Base-by-base conservation (phyloP, 2,329 filamentous ascomycete species). In the Emmonsiellopsis sp. region DNA sequence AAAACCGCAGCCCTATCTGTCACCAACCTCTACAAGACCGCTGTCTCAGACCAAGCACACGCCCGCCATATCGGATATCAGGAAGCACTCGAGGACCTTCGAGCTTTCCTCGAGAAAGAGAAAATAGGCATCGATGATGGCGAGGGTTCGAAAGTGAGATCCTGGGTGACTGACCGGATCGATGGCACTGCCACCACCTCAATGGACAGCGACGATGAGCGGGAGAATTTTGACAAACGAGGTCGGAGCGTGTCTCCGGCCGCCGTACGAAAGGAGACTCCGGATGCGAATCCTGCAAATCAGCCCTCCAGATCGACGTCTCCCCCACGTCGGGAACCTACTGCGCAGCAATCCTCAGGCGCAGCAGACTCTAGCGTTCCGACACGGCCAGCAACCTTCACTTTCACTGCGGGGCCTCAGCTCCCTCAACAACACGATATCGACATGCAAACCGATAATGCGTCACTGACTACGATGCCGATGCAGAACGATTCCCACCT, bases 21-120 rank as follows among this genome's bases (percentile, higher is more conserved):
- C 53, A 97, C 93, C 47, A 95, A 94, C 65, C 83, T 98, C 11
- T 97, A 97, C 75, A 96, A 95, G 72, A 91, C 85, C 40, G 92
- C 92, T 2, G 86, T 88, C 10, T 78, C 83, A 34, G 87, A 88
- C 48, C 85, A 93, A 67, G 78, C 85, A 49, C 84, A 85, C 63
- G 84, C 89, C 46, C 83, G 88, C 49, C 74, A 81, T 49, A 85
- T 91, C 40, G 93, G 93, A 31, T 97, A 96, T 63, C 91, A 96
- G 68, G 91, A 97, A 65, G 94, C 91, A 39, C 75, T 98, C 39
- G 89, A 96, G 58, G 92, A 97, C 60, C 75, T 98, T 5, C 74
- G 96, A n/a, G 72, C 78, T 13, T 94, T 95, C 61, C 74, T 97
- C 52, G 91, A 97, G 66, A 86, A 82, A 64, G 84, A 90, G 65